A percentile compares a stretch with the other conserved stretches of the same genome.
phyloP scores from a whole-genome alignment of 768 basidiomycete species.

The Rickenella mellea region DNA sequence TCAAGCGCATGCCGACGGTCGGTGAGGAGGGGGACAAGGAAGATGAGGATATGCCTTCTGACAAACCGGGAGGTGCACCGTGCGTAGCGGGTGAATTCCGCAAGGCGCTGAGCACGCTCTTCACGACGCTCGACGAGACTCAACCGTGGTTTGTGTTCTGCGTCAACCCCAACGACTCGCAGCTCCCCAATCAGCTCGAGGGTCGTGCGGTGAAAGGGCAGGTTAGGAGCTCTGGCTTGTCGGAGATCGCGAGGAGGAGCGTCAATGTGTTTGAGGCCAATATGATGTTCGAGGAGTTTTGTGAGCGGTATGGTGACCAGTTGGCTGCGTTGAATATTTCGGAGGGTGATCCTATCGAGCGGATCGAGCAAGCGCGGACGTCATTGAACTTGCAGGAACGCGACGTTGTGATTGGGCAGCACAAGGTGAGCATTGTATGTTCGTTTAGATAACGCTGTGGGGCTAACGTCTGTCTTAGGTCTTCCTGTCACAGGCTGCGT shows the following conservation, averaged over 20 bases:
- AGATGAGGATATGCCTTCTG: conserved; percentile 42
- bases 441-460: background rate
- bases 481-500: conserved; percentile 77
- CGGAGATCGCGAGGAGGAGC: conserved; percentile 65
- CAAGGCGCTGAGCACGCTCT: conserved; percentile 73
- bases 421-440: conserved; percentile 49
- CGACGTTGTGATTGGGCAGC: conserved; percentile 75
- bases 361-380: conserved; percentile 47
- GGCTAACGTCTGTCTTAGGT: conserved; percentile 40
- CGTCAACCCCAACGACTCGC: conserved; percentile 90
- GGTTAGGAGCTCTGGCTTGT: conserved; percentile 70
- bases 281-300: conserved; percentile 82
- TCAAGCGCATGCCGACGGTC: conserved; percentile 52
- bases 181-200: conserved; percentile 90
- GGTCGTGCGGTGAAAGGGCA: conserved; percentile 88
- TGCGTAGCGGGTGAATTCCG: conserved; percentile 89
- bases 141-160: conserved; percentile 91
- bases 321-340: conserved; percentile 44
- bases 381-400: conserved; percentile 50
- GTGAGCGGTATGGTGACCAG: conserved; percentile 68
- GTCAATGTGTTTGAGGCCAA: conserved; percentile 70
- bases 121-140: conserved; percentile 82
- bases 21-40: conserved; percentile 32
- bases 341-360: conserved; percentile 53
- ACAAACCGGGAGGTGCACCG: conserved; percentile 30